Percentiles rank a stretch among this genome's conserved stretches.
phyloP scores from a whole-genome alignment of 331 rosid genomes.

The Telfairia occidentalis region DNA sequence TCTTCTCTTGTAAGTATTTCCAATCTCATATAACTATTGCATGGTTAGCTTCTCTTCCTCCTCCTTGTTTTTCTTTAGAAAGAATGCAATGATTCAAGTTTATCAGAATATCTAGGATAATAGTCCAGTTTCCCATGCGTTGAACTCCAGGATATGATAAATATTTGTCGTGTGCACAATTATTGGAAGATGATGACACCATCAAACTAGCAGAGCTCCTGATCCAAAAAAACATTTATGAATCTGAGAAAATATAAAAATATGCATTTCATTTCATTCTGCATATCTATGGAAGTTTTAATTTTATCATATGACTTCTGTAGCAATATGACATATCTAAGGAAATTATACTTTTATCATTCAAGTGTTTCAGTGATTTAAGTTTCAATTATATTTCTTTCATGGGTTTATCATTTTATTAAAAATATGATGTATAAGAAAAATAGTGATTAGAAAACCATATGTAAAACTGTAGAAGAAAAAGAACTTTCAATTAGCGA shows the following conservation, averaged over 20 bases:
- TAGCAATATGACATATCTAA: neutral
- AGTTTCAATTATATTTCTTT: neutral
- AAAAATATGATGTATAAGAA: neutral
- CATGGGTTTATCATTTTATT: neutral
- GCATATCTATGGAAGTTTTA: neutral
- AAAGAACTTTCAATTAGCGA: neutral
- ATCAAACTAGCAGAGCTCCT: neutral
- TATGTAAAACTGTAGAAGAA: neutral
- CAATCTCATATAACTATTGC: neutral
- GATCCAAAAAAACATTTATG: neutral
- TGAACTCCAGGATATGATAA: neutral
- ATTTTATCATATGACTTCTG: neutral
- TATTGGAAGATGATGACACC: neutral
- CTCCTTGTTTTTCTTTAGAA: neutral
- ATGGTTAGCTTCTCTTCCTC: neutral
- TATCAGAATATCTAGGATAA: neutral
- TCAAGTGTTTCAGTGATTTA: neutral
- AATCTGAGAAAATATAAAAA: neutral
- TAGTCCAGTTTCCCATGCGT: neutral
- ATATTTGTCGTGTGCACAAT: neutral
- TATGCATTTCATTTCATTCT: neutral
- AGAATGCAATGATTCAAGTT: neutral
- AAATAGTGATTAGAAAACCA: neutral
- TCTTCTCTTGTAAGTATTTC: slow-evolving; percentile 10
- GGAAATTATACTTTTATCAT: neutral